A percentile compares a stretch with the other conserved stretches of the same genome.
These are phyloP conservation scores for Cerioporus squamosus DNA, from an alignment of 1,284 basidiomycete species.

Conservation along the genomic window DNA sequence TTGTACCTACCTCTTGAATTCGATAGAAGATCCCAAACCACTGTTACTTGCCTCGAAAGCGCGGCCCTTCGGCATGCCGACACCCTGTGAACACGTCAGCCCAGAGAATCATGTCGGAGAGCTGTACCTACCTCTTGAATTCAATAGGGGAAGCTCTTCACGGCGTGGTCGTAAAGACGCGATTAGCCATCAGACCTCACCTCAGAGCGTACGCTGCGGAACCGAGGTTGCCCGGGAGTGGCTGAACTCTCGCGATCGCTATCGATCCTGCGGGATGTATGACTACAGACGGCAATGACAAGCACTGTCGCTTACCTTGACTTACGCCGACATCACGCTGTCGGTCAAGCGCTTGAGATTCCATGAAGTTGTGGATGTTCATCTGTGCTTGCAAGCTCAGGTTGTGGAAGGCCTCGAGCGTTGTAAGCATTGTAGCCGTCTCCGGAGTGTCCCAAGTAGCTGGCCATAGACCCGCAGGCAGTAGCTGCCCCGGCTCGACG, in stretches of 20 bases:
- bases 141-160: too few relatives aligned
- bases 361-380: slow-evolving; percentile 10
- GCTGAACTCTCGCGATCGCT: slow-evolving; percentile 22
- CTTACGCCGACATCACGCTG: background rate
- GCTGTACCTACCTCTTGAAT: too few relatives aligned
- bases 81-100: too few relatives aligned
- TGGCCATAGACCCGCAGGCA: slow-evolving; percentile 17
- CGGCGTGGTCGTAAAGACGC: too few relatives aligned
- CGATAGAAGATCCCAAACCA: too few relatives aligned
- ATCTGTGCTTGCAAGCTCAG: slow-evolving; percentile 10
- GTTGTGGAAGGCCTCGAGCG: slow-evolving; percentile 9
- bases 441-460: slow-evolving; percentile 15
- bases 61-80: too few relatives aligned
- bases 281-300: too few relatives aligned
- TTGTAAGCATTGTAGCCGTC: slow-evolving; percentile 15
- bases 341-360: slow-evolving; percentile 6
- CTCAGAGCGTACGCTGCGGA: too few relatives aligned
- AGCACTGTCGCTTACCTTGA: slow-evolving; percentile 8
- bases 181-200: too few relatives aligned
- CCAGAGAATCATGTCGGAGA: too few relatives aligned
- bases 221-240: background rate
- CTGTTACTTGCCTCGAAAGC: too few relatives aligned
- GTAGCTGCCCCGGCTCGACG: slow-evolving; percentile 4
- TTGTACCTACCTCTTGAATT: too few relatives aligned
- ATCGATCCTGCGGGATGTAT: slow-evolving; percentile 17